Base-by-base conservation (phyloP, 495 filamentous ascomycete genomes). In the Trichoderma virens region DNA sequence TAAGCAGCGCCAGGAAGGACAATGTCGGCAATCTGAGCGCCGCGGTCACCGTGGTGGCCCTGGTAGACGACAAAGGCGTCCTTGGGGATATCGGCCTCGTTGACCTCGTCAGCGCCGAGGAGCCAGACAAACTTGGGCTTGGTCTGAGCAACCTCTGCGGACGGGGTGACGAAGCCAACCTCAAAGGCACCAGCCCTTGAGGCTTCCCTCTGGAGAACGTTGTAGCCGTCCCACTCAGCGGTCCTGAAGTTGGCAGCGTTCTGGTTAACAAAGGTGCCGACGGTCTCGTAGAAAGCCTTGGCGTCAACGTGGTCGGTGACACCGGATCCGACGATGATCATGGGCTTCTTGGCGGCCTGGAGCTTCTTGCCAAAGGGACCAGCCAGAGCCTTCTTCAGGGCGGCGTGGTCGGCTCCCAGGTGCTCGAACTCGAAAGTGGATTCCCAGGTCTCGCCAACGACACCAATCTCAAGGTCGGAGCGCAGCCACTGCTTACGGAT, bases 401-500 rank as follows among this genome's bases (percentile, higher is more conserved):
- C 82, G 30, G 83, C 82, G 45, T 88, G 81, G 73, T 94, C 88
- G 27, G 83, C 74, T 56, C 94, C 94, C 43, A 98, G 83, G 71
- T 97, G 88, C 75, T 94, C 86, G 68, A 92, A 91, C 60, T 96
- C 92, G 67, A 97, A 98, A 43, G 91, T 98, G 56, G 90, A 90
- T 5, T 96, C 85, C 75, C 94, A 98, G 23, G 86, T 73, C 77
- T 97, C 91, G 65, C 94, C 94, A 62, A 98, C 88, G 65, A 98
- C 85, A 64, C 90, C 94, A 68, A 98, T 82, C 72, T 97, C 88
- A 28, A 98, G 84, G 72, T 98, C 93, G 35, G 94, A 97, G 66
- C 93, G 88, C 43, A 98, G 80, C 87, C 93, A 98, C 74, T 97
- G 94, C 79, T 98, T 98, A 65, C 94, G 83, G 70, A 98, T 98